phyloP scores from a whole-genome alignment of 1,139 yeast genomes.

The Meyerozyma sp. region DNA sequence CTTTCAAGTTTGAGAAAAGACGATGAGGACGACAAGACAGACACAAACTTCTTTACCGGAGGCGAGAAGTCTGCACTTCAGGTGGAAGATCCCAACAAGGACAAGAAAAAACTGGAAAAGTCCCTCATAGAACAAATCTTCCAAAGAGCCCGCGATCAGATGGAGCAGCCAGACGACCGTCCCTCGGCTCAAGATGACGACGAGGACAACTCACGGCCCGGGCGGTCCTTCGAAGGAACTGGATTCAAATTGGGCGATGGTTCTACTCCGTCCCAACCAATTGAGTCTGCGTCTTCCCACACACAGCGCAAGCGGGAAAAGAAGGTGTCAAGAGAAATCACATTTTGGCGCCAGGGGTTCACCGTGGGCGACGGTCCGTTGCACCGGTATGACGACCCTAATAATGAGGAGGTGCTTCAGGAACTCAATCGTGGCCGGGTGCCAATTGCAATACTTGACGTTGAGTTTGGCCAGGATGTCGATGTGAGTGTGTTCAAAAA shows the following conservation, averaged over 20 bases:
- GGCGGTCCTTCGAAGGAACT: conserved; percentile 51
- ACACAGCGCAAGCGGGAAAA: conserved; percentile 34
- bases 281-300: conserved; percentile 6
- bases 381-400: conserved; percentile 86
- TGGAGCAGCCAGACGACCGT: conserved; percentile 40
- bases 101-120: conserved; percentile 33
- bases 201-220: conserved; percentile 7
- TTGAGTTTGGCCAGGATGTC: conserved; percentile 90
- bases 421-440: conserved; percentile 90
- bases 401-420: conserved; percentile 66
- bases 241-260: conserved; percentile 80
- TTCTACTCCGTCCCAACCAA: conserved; percentile 36
- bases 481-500: conserved; percentile 83
- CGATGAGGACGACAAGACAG: conserved; percentile 60
- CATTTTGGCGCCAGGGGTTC: conserved; percentile 96
- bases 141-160: conserved; percentile 40
- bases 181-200: conserved; percentile 26
- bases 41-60: conserved; percentile 82
- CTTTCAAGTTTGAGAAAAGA: conserved; percentile 52
- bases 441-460: conserved; percentile 79
- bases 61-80: conserved; percentile 94
- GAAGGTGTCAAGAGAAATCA: conserved; percentile 67
- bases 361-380: conserved; percentile 88
- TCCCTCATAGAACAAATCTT: conserved; percentile 43
- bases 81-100: conserved; percentile 82